Base-by-base conservation (phyloP, 23 red algal genomes). In the Gracilaria domingensis region DNA sequence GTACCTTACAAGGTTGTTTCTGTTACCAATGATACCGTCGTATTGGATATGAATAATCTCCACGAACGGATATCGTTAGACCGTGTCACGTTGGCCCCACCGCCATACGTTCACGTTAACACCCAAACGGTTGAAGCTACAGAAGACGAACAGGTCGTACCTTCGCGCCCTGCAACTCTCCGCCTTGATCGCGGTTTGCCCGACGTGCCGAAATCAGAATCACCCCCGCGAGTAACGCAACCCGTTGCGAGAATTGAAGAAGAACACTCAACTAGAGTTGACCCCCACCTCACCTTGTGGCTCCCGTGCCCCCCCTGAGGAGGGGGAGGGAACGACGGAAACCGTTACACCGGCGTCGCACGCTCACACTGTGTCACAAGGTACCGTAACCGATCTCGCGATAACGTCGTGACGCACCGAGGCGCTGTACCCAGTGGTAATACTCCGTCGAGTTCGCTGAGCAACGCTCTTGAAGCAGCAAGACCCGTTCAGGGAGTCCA, bases 1-100 rank as follows among this genome's bases (percentile, higher is more conserved):
- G 85, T 67, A 75, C 85, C 85, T 13, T 88, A 56, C 78, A 25
- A 48, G 38, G 85, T 88, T 36, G 30, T 82, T 21, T 82, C 78
- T 32, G 8, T 61, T 18, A 28, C 23, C 9, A 7, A 21, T 36
- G 49, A 82, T 35, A 60, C 42, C 24, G 78, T 82, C 12, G 78
- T 61, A 0, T 2, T 82, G 24, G 78, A 82, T 1, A 33, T 82
- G 18, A 26, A 39, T 9, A 16, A 37, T 11, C n/a, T 12, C 26
- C 58, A 82, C 38, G 78, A 59, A 44, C n/a, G 78, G 35, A 24
- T 82, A 1, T 82, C 78, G 1, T n/a, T 24, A 1, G 42, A 61
- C 36, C 42, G 78, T 21, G 49, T 82, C 8, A n/a, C 53, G 30
- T 51, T 30, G 6, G 78, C 78, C 28, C 53, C 44, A 45, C 35